Conservation (phyloP, 2,329 filamentous ascomycete species). For the Talaromyces amestolkiae region DNA sequence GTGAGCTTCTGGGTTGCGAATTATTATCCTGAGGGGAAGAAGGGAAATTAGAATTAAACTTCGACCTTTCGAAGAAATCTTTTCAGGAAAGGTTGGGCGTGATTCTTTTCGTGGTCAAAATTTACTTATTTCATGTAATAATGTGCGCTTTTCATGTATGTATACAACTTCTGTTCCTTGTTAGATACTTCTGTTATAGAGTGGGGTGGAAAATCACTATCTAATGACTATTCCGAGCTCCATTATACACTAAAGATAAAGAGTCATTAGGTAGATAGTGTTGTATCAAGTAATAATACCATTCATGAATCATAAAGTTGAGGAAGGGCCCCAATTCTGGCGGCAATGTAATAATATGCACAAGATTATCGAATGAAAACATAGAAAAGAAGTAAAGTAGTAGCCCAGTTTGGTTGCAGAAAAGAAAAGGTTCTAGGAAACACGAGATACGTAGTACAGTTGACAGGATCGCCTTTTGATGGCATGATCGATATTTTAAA, state of each 20-base stretch:
- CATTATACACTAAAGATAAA: too few species aligned
- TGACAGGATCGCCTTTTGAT: background rate
- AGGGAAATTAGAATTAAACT: conserved; percentile 32
- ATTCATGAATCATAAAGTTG: conserved; percentile 7
- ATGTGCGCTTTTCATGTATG: background rate
- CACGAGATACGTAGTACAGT: background rate
- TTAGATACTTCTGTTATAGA: background rate
- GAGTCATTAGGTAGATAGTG: too few species aligned
- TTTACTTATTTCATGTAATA: background rate
- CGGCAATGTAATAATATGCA: conserved; percentile 7
- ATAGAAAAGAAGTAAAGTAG: background rate
- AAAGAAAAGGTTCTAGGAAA: background rate
- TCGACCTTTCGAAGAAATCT: background rate
- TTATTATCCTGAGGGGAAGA: conserved; percentile 35
- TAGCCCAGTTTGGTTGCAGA: background rate
- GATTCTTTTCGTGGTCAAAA: background rate
- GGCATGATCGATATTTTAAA: conserved; percentile 5
- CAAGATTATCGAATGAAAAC: conserved; percentile 8
- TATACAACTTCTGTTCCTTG: background rate
- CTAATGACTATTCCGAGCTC: background rate
- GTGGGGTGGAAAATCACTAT: background rate
- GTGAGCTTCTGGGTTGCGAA: conserved; percentile 42
- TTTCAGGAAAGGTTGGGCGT: background rate
- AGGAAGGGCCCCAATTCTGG: background rate
- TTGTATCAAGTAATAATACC: background rate